Base-by-base conservation (phyloP, 129 eudicot genomes). In the Artemisia annua region DNA sequence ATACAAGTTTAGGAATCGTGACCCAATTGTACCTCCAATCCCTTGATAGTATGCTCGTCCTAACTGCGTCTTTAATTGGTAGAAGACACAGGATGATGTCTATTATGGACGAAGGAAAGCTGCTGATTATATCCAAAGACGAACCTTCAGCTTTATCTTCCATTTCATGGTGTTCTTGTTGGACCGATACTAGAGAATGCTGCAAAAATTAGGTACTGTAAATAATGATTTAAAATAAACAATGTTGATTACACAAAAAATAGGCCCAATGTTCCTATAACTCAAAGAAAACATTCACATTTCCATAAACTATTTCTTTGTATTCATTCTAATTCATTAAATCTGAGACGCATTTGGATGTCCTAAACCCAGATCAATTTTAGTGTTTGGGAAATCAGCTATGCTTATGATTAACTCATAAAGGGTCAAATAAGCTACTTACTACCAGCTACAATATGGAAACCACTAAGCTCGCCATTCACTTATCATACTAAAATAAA, bases 1-100 rank as follows among this genome's bases (percentile, higher is more conserved):
- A 70, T 20, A n/a, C 30, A 53, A 70, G 74, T 70, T 70, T 54
- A 53, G 74, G 64, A 70, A 70, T 70, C 11, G 24, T 70, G 32
- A 11, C 48, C 74, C 74, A 54, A 0, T 54, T 70, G 63, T 70
- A 70, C 15, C 52, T 70, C 74, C 74, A 70, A 8, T 70, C 44
- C 19, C 17, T 30, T 2, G 74, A 70, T 13, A 68, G 52, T 50
- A 16, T 70, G 20, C 74, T 70, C 13, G 74, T 70, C 64, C 64
- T 70, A 1, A 57, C 64, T 16, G 74, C 74, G 0, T 70, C 63
- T 54, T 12, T 26, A 5, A 68, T 50, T 13, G 73, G 73, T 15
- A 68, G 10, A 48, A 48, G 58, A 67, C 71, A 67, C 3, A 67
- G 44, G 1, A 67, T 67, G 71, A 20, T 11, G 48, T 67, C 71